These are phyloP conservation scores for Chaetomium olivaceum DNA, from an alignment of 2,329 filamentous ascomycete genomes.

Conservation along the genomic window DNA sequence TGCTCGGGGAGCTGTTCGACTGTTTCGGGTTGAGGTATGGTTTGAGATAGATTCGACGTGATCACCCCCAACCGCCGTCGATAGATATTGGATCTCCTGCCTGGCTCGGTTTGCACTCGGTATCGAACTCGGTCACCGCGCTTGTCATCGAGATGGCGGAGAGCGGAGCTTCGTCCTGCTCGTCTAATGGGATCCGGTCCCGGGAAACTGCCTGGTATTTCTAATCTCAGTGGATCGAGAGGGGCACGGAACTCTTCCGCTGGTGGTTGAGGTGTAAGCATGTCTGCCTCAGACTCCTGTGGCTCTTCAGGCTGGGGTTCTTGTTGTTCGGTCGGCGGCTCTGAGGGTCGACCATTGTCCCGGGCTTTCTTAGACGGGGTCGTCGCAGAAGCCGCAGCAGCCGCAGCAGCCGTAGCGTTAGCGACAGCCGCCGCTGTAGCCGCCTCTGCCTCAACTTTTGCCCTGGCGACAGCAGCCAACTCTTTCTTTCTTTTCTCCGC, in stretches of 20 bases:
- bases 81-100: slow-evolving; percentile 29
- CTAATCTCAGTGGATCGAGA: slow-evolving; percentile 65
- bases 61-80: slow-evolving; percentile 24
- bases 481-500: slow-evolving; percentile 56
- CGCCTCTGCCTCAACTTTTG: slow-evolving; percentile 44
- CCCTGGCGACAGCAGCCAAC: slow-evolving; percentile 48
- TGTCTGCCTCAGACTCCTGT: slow-evolving; percentile 22
- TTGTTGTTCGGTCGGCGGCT: slow-evolving; percentile 15
- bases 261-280: slow-evolving; percentile 16
- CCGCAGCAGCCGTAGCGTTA: slow-evolving; percentile 23
- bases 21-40: slow-evolving; percentile 26
- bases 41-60: slow-evolving; percentile 9
- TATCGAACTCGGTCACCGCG: slow-evolving; percentile 70
- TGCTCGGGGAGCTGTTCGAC: slow-evolving; percentile 30
- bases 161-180: slow-evolving; percentile 51
- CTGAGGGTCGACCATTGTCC: slow-evolving; percentile 7
- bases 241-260: slow-evolving; percentile 19
- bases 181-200: slow-evolving; percentile 39
- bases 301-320: slow-evolving; percentile 20
- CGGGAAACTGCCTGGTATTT: slow-evolving; percentile 65
- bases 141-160: slow-evolving; percentile 62
- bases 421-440: slow-evolving; percentile 37
- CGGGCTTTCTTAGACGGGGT: slow-evolving; percentile 10
- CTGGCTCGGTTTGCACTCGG: slow-evolving; percentile 65
- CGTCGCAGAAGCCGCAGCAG: slow-evolving; percentile 11